A percentile compares a stretch with the other conserved stretches of the same genome.
phyloP scores from a whole-genome alignment of 148 eudicot genomes.

The Bassia scoparia region DNA sequence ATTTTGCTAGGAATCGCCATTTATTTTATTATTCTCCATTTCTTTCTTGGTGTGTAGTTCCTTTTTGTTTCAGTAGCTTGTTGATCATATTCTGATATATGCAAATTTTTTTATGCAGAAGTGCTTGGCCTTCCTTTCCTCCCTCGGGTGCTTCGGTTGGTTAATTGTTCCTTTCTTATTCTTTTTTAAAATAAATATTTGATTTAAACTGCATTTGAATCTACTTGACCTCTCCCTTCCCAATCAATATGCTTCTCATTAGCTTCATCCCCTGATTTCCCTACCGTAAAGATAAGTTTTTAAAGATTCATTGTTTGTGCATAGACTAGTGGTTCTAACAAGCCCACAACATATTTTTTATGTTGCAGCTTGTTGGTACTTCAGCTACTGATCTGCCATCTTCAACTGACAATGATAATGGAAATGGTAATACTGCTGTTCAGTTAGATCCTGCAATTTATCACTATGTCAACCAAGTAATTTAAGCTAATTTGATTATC shows the following conservation, averaged over 20 bases:
- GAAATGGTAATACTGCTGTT: conserved; percentile 31
- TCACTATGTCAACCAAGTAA: background rate
- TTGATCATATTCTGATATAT: background rate
- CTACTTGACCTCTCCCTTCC: background rate
- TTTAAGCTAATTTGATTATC: background rate
- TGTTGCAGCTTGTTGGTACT: conserved; percentile 46
- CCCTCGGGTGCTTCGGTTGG: conserved; percentile 56
- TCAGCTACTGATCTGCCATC: conserved; percentile 26
- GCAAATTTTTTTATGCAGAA: conserved; percentile 41
- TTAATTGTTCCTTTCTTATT: conserved; percentile 16
- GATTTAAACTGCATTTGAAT: conserved; percentile 9
- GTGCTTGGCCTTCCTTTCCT: conserved; percentile 62
- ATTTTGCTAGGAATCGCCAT: background rate
- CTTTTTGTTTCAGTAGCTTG: background rate
- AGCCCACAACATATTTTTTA: conserved; percentile 13
- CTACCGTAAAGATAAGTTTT: background rate
- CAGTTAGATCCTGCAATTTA: background rate
- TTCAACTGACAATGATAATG: conserved; percentile 31
- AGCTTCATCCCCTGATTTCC: background rate
- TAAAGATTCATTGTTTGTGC: background rate
- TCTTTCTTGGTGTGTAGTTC: background rate
- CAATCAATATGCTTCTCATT: background rate
- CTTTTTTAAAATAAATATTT: background rate
- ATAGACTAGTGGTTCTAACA: background rate
- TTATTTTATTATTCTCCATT: background rate